Evolutionary conservation across 1,139 yeast genomes (phyloP).

Genomic region (Meyerozyma elateridarum): DNA sequence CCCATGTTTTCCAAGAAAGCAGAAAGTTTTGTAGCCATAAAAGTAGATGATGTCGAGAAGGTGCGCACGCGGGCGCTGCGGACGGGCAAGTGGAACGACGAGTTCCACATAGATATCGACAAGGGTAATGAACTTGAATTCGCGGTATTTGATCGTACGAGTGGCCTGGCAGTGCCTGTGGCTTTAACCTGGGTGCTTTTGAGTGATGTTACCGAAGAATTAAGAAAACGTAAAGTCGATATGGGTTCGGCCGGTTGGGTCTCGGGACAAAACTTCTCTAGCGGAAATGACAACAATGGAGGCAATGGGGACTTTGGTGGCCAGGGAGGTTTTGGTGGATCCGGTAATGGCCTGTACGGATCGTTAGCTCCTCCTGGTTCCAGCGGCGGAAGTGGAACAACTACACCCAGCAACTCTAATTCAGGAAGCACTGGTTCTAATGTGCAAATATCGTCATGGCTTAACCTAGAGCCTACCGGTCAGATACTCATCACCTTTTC

Average conservation of each 20-base stretch:
- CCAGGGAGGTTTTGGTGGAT: slow-evolving; percentile 5
- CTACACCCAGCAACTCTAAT: slow-evolving; percentile 4
- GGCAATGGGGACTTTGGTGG: neutral
- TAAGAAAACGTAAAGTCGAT: slow-evolving; percentile 85
- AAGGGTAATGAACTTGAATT: slow-evolving; percentile 90
- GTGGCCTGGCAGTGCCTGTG: slow-evolving; percentile 71
- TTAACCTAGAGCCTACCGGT: slow-evolving; percentile 89
- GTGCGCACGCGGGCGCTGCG: slow-evolving; percentile 74
- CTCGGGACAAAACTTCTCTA: slow-evolving; percentile 58
- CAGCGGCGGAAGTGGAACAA: slow-evolving; percentile 9
- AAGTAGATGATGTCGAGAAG: slow-evolving; percentile 80
- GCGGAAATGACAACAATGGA: neutral
- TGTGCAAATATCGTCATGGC: slow-evolving; percentile 70
- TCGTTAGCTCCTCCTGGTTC: too few relatives aligned
- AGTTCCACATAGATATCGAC: slow-evolving; percentile 73
- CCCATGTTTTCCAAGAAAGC: slow-evolving; percentile 73
- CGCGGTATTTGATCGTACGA: slow-evolving; percentile 76
- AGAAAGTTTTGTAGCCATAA: slow-evolving; percentile 72
- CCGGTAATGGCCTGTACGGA: neutral
- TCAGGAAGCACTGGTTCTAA: slow-evolving; percentile 19
- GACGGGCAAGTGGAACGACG: slow-evolving; percentile 81
- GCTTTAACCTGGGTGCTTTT: slow-evolving; percentile 88
- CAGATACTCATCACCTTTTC: slow-evolving; percentile 75
- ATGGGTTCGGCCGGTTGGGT: slow-evolving; percentile 81
- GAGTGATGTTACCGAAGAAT: slow-evolving; percentile 88